Base-by-base conservation (phyloP, 2,329 filamentous ascomycete genomes). In the Cladosporium sp. region DNA sequence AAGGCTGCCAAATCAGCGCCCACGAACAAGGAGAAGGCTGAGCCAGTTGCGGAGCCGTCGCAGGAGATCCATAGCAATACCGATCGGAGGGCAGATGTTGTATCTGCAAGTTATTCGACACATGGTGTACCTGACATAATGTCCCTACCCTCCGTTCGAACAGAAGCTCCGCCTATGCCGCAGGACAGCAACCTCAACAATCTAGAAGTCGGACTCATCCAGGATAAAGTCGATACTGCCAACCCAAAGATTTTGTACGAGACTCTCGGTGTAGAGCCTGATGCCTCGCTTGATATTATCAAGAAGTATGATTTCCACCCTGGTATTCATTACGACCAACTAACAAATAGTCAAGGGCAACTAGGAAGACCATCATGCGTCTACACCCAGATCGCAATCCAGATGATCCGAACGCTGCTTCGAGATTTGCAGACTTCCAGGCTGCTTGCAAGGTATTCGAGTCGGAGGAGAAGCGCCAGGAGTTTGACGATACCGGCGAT, bases 301-400 rank as follows among this genome's bases (percentile, higher is more conserved):
- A 67, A 65, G 44, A 64, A 60, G 65, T 64, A 64, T 2, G 51
- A 32, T 28, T 2, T 14, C 24, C 7, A 8, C 1, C 2, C 24
- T 5, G 26, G 3, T 3, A 7, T 30, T 30, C 14, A 21, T 34
- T 18, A 4, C 30, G 12, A 15, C 18, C 8, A 12, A 11, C 57
- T 60, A 24, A 58, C 44, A 47, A n/a, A 6, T 41, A 11, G 18
- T 34, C 8, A 26, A 71, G 68, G 38, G 69, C 69, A 12, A 60
- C 67, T 7, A 51, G 59, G 15, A 68, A 64, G 36, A 59, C 51
- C 36, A 60, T 28, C 11, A 21, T 59, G 11, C 18, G 18, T 15
- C 47, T 67, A 12, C 67, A 71, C 24, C 69, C 68, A 4, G 69
- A 71, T 26, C 64, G 66, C 6, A 66, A 65, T 24, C 64, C 55